Percentiles rank a stretch among this genome's conserved stretches.
Evolutionary conservation across 2,329 filamentous ascomycete genomes (phyloP).

Genomic region (Sclerotinia sclerotiorum): DNA sequence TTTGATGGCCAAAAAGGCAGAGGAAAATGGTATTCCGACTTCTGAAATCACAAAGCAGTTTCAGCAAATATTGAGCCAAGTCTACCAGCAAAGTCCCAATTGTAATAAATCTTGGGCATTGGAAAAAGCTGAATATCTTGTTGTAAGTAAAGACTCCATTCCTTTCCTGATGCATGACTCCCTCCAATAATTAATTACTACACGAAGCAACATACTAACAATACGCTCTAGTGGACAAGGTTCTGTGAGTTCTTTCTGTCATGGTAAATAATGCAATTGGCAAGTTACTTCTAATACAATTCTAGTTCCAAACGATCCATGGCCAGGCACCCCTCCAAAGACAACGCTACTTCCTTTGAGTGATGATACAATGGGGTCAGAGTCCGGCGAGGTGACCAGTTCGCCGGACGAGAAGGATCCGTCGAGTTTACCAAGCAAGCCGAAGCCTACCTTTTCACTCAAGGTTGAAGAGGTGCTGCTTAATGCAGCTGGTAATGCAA

Average conservation of each 20-base stretch:
- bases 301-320: slow-evolving; percentile 6
- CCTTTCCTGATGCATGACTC: slow-evolving; percentile 18
- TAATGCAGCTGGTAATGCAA: slow-evolving; percentile 4
- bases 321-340: neutral
- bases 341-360: neutral
- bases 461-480: slow-evolving; percentile 3
- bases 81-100: neutral
- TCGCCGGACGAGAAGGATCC: neutral
- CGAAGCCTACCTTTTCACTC: neutral
- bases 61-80: slow-evolving; percentile 3
- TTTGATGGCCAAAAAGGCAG: slow-evolving; percentile 17
- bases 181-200: neutral
- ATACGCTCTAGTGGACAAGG: neutral
- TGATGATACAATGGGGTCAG: neutral
- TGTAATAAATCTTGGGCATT: slow-evolving; percentile 15
- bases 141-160: slow-evolving; percentile 13
- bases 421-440: neutral
- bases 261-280: neutral
- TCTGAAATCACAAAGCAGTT: slow-evolving; percentile 9
- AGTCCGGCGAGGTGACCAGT: slow-evolving; percentile 12
- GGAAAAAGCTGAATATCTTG: slow-evolving; percentile 21
- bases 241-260: slow-evolving; percentile 1
- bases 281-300: neutral
- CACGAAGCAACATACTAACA: neutral
- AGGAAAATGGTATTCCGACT: slow-evolving; percentile 19